Base-by-base conservation (phyloP, 768 basidiomycete genomes). In the Suillus subaureus region DNA sequence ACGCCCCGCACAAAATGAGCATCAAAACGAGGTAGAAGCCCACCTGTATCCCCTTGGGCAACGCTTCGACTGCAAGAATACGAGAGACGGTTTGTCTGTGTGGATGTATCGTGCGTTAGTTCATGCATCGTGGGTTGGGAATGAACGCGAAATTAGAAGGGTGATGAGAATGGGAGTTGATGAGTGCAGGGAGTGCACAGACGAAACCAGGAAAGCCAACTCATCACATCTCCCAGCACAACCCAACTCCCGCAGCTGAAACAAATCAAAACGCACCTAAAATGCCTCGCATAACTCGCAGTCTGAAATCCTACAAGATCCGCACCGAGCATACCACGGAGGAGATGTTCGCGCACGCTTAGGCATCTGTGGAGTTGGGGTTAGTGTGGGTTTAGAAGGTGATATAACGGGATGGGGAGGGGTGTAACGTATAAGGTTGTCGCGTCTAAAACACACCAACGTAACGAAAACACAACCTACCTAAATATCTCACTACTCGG, bases 261-360 rank as follows among this genome's bases (percentile, higher is more conserved):
- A 39, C 16, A 28, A 60, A 18, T 26, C 8, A 42, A 40, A 21
- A 60, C 40, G 11, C 18, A 60, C 58, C 58, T 70, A 78, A 94
- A 96, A 74, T 94, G 94, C 18, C 92, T 82, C 0, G 93, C 92
- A 68, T 88, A 92, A 74, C 87, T 91, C 23, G 90, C 88, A 0
- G 92, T 94, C 76, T 96, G 94, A 84, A 98, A 98, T 3, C 93
- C 94, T 39, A 98, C 89, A 52, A 97, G 85, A 79, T 98, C 94
- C 33, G 96, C 93, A 16, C 87, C 95, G n/a, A 99, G 91, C 73
- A 99, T 82, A 21, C 97, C 97, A 40, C 88, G 84, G 31, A 99
- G 82, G 28, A 97, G 84, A 28, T 90, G 85, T 68, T 89, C 85
- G 61, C 91, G 85, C 4, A 92, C 88, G 4, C 91, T 89, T 37